A percentile compares a stretch with the other conserved stretches of the same genome.
These are phyloP conservation scores for Botryotinia globosa DNA, from an alignment of 2,329 filamentous ascomycete genomes.

Conservation along the genomic window DNA sequence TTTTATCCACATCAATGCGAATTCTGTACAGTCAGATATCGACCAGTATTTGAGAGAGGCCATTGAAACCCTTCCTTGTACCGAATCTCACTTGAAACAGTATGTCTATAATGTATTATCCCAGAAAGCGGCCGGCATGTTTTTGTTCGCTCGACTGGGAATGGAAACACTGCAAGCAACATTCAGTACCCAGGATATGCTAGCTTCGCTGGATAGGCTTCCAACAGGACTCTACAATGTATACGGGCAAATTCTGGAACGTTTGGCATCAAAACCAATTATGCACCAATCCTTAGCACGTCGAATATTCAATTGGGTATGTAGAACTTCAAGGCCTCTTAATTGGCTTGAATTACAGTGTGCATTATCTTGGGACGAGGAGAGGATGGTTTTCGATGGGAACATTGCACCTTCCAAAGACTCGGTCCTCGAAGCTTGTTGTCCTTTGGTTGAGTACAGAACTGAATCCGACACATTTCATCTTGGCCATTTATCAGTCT, in stretches of 20 bases:
- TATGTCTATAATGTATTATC: conserved; percentile 17
- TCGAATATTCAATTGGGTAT: conserved; percentile 16
- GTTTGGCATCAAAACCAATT: conserved; percentile 7
- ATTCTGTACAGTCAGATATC: conserved; percentile 7
- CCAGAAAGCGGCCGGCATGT: conserved; percentile 17
- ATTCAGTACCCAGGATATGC: conserved; percentile 17
- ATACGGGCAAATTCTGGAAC: conserved; percentile 13
- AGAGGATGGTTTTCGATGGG: conserved; percentile 14
- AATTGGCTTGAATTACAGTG: conserved; percentile 18
- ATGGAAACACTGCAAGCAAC: conserved; percentile 19
- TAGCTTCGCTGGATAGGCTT: conserved; percentile 13
- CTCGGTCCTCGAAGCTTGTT: conserved; percentile 15
- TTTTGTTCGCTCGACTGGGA: conserved; percentile 15
- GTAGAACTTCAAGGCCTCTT: conserved; percentile 14
- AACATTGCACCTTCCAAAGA: conserved; percentile 9
- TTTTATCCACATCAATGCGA: conserved; percentile 11
- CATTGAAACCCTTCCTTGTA: conserved; percentile 14
- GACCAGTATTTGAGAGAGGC: conserved; percentile 16
- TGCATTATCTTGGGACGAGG: conserved; percentile 17
- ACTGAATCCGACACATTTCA: conserved; percentile 16
- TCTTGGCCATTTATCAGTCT: conserved; percentile 15
- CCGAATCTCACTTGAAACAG: conserved; percentile 16
- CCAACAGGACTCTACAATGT: conserved; percentile 18
- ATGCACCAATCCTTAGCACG: conserved; percentile 1
- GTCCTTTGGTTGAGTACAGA: conserved; percentile 16